These are phyloP conservation scores for Lachnellula cervina DNA, from an alignment of 2,329 filamentous ascomycete genomes.

Conservation along the genomic window DNA sequence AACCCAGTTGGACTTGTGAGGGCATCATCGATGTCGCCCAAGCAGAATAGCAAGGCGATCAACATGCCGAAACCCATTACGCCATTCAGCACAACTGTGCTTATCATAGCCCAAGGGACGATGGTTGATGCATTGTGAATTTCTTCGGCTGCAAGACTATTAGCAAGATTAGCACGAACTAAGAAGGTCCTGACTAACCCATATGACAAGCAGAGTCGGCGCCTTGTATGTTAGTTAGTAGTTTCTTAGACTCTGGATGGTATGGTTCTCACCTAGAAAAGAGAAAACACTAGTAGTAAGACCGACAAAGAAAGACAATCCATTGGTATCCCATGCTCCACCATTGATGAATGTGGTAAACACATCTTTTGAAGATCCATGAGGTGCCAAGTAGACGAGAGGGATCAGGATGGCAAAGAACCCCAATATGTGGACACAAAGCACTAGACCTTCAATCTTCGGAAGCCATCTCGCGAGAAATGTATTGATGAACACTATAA, in stretches of 20 bases:
- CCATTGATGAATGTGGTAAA: conserved; percentile 42
- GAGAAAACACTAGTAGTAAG: conserved; percentile 34
- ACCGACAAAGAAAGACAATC: conserved; percentile 43
- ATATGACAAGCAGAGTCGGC: conserved; percentile 22
- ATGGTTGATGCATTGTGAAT: conserved; percentile 44
- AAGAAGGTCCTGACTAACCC: conserved; percentile 1
- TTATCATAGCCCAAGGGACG: conserved; percentile 47
- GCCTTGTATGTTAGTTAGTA: too few relatives aligned
- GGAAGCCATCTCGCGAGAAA: conserved; percentile 42
- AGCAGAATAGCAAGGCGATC: conserved; percentile 47
- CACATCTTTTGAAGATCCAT: conserved; percentile 33
- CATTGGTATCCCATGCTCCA: conserved; percentile 40
- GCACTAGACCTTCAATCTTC: conserved; percentile 45
- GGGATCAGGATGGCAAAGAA: conserved; percentile 37
- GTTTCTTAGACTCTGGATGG: too few relatives aligned
- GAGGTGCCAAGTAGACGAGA: conserved; percentile 31
- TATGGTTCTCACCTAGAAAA: conserved; percentile 29
- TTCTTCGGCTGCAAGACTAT: conserved; percentile 32
- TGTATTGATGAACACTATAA: conserved; percentile 42
- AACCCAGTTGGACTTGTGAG: conserved; percentile 45
- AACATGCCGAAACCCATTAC: conserved; percentile 51
- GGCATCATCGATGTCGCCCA: conserved; percentile 30
- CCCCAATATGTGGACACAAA: conserved; percentile 43
- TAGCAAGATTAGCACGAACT: too few relatives aligned
- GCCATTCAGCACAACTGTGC: conserved; percentile 46